Base-by-base conservation (phyloP, 116 monocot species). In the Cymodocea nodosa region DNA sequence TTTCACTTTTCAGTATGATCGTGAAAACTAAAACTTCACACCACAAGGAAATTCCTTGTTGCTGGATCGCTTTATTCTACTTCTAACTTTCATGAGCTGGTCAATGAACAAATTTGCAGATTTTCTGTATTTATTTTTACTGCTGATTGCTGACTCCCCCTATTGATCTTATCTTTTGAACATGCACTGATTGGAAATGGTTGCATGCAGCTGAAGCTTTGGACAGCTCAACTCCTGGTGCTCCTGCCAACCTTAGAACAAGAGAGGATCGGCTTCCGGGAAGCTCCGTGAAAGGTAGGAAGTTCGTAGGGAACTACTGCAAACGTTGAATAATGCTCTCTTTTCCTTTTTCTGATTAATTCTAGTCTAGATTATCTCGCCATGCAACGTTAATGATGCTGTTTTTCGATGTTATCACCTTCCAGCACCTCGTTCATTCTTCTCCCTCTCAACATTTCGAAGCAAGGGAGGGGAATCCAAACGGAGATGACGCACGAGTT, bases 401-500 rank as follows among this genome's bases (percentile, higher is more conserved):
- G 17, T 12, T 30, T 30, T 30, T 30, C 63, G 61, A 18, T 58
- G 12, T 73, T 35, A 5, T 51, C n/a, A n/a, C n/a, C 39, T 50
- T 79, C n/a, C 87, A 90, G 95, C 83, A 34, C 84, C 87, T 14
- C 78, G 90, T 20, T 95, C 95, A 17, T 87, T 94, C 81, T 95
- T 95, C 76, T 90, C 95, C 22, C 87, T 95, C 17, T 85, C 95
- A 61, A 75, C 87, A 18, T 82, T 95, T 65, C 81, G 95, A 72
- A 82, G 83, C 78, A 87, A 90, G 59, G 84, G 80, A 58, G 72
- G 71, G 18, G 90, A 90, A 60, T 77, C 85, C 17, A 90, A 85
- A 80, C 81, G 76, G 18, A 81, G 90, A 59, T 95, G 80, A 90
- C 51, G 30, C 30, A 30, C 30, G 3, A 30, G 30, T 30, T 30